phyloP scores from a whole-genome alignment of 2,329 filamentous ascomycete species.

The Trichophyton schoenleinii region DNA sequence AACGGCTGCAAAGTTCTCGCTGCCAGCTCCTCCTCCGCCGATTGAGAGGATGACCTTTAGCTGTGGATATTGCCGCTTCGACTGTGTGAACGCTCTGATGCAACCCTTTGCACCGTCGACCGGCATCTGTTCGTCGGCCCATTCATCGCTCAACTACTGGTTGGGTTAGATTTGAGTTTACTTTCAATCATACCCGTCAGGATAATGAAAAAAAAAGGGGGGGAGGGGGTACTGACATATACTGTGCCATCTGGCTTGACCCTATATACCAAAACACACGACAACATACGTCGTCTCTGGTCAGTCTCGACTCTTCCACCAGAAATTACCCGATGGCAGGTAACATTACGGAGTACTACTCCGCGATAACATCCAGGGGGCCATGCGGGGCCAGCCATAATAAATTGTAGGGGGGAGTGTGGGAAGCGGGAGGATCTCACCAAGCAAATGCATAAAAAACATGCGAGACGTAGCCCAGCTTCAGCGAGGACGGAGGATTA shows the following conservation, averaged over 20 bases:
- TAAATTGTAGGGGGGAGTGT: background rate
- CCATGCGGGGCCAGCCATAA: background rate
- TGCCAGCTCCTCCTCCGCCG: slow-evolving; percentile 53
- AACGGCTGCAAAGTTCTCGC: slow-evolving; percentile 54
- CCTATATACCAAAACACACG: slow-evolving; percentile 28
- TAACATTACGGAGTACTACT: too few relatives aligned
- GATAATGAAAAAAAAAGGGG: slow-evolving; percentile 8
- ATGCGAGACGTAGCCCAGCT: slow-evolving; percentile 64
- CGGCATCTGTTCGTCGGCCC: slow-evolving; percentile 58
- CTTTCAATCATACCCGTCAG: slow-evolving; percentile 13
- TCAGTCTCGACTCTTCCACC: background rate
- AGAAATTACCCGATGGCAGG: background rate
- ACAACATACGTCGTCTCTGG: background rate
- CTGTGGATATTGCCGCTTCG: slow-evolving; percentile 58
- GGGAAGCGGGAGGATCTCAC: slow-evolving; percentile 21
- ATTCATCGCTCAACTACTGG: slow-evolving; percentile 61
- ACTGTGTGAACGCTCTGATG: slow-evolving; percentile 57
- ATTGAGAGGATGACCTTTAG: slow-evolving; percentile 67
- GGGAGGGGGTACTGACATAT: slow-evolving; percentile 47
- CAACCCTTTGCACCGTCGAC: slow-evolving; percentile 62
- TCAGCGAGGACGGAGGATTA: slow-evolving; percentile 60
- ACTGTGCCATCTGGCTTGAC: slow-evolving; percentile 60
- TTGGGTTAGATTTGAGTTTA: background rate
- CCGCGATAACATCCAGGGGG: background rate
- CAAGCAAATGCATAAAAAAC: slow-evolving; percentile 72